Base-by-base conservation (phyloP, 495 filamentous ascomycete genomes). In the Penicillium lividum region DNA sequence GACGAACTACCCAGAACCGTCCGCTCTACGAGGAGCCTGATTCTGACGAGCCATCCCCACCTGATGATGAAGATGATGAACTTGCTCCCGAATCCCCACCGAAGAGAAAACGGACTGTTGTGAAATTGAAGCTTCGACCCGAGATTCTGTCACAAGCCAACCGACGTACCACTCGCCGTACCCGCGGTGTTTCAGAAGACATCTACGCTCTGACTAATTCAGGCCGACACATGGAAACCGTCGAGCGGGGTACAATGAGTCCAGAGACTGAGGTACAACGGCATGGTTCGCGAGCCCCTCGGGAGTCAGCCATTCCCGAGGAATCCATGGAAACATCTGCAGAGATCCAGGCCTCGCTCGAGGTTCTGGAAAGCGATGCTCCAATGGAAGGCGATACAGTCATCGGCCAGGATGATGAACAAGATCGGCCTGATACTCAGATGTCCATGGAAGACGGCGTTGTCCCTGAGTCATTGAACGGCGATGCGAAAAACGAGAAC, bases 201-300 rank as follows among this genome's bases (percentile, higher is more conserved):
- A 79, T 88, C 13, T 74, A 86, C 43, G 85, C 80, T 16, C 76
- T 96, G 33, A 86, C 90, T 0, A 87, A 86, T 64, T 95, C 46
- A n/a, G 46, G 46, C 13, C 46, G 46, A 16, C 46, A 49, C 46
- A 83, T 86, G 54, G 66, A 82, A 54, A 76, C 82, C 13, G 76
- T 86, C 30, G 71, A 81, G 55, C 75, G 81, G 30, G 84, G 82
- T 42, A 91, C 89, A 11, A 79, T 70, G 40, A 91, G 84, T 59
- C 92, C 91, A 2, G 89, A 92, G 61, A 63, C 77, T 31, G 68
- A 78, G 49, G 54, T 38, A 29, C 11, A 68, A 29, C 70, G 70
- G 47, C 80, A 86, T 55, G 74, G 79, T 3, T 85, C 79, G 25
- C 80, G 86, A 42, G 92, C 74, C 18, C 62, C 63, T 28, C 84